Conservation (phyloP, 148 eudicot genomes). For the Agrostemma githago region DNA sequence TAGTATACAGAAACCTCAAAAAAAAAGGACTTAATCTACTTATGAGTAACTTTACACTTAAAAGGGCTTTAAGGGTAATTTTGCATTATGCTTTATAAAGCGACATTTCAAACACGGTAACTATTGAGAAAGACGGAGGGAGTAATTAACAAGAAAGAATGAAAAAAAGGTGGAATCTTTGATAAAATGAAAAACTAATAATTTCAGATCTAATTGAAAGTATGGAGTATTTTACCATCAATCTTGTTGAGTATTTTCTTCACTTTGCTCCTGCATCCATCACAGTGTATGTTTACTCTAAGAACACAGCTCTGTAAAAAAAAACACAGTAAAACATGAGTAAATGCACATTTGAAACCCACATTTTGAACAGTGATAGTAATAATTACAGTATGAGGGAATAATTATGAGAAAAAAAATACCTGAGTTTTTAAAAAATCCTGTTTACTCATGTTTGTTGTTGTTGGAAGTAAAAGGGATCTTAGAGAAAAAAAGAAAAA, state of each 20-base stretch:
- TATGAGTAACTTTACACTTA: too few relatives aligned
- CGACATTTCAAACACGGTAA: too few relatives aligned
- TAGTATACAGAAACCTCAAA: background rate
- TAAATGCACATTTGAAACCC: background rate
- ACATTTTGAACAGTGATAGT: background rate
- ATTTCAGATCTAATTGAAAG: constrained; percentile 3
- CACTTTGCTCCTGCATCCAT: constrained; percentile 80
- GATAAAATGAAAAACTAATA: background rate
- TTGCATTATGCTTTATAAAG: background rate
- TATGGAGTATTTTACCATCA: constrained; percentile 45
- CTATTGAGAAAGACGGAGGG: too few relatives aligned
- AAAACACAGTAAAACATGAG: background rate
- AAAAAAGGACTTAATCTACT: background rate
- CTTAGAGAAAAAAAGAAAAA: background rate
- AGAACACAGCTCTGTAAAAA: constrained; percentile 63
- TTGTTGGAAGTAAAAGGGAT: constrained; percentile 6
- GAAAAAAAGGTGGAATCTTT: background rate
- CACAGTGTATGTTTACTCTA: constrained; percentile 81
- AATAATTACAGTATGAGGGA: too few relatives aligned
- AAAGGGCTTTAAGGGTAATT: background rate
- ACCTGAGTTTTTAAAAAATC: constrained; percentile 30
- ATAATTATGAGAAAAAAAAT: background rate
- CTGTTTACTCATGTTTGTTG: constrained; percentile 20
- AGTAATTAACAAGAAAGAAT: too few relatives aligned
- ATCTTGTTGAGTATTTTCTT: constrained; percentile 63